Base-by-base conservation (phyloP, 805 yeast species). In the Saccharomyces paradoxus region DNA sequence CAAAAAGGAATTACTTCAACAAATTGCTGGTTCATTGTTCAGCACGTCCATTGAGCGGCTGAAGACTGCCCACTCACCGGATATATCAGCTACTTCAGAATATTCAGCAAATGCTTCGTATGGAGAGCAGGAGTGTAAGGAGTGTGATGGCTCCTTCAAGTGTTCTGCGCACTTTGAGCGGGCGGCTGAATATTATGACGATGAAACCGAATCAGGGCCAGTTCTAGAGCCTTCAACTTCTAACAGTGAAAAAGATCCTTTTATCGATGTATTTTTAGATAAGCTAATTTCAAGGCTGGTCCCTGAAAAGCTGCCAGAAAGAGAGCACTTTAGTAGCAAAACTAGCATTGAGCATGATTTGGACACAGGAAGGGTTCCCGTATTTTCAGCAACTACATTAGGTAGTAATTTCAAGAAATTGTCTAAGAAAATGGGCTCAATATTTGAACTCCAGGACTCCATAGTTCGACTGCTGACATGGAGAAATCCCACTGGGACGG, bases 401-500 rank as follows among this genome's bases (percentile, higher is more conserved):
- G 75, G 81, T 1, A 71, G 77, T 17, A 87, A 87, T 67, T 73
- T 87, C 64, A 78, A 81, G 57, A 74, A 75, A 41, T 67, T 86
- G 60, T 81, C 85, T 51, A 62, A 70, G 12, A 78, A 81, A 53
- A 74, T 84, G 75, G 81, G 84, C 29, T 71, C 74, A 0, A 62
- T 86, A 9, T 84, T 87, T 60, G 77, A 73, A 46, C 54, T 83
- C 1, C 92, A 87, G 61, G 84, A 84, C 59, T 81, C 82, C 1
- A 46, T 84, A 0, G 74, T 83, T 6, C 79, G 81, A 50, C 64
- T 87, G 0, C 55, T 88, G 26, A 79, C 87, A 4, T 91, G 97
- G 97, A 80, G 82, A 56, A 74, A 77, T 28, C 91, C 95, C 0
- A 74, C 87, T 0, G 78, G 81, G 57, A 90, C 97, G 0, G 58